These are phyloP conservation scores for Rhododendron henanense DNA, from an alignment of 148 eudicot genomes.

Conservation along the genomic window DNA sequence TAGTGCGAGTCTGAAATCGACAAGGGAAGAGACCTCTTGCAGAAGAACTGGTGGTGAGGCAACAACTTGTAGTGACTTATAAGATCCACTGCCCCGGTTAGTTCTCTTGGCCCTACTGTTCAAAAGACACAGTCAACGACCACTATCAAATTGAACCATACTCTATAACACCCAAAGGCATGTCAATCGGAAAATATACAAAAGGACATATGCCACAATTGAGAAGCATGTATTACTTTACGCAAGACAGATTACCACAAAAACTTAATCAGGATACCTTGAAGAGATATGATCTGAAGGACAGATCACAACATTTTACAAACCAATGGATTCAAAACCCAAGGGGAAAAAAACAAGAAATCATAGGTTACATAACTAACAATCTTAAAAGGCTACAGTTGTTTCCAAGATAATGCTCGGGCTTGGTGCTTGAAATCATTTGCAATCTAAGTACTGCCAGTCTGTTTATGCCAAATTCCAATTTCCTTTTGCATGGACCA, in stretches of 20 bases:
- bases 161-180: neutral
- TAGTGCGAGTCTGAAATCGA: constrained; percentile 87
- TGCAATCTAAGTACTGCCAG: neutral
- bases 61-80: constrained; percentile 76
- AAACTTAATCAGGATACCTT: neutral
- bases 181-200: neutral
- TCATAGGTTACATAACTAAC: no score
- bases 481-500: neutral
- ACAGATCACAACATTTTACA: neutral
- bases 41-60: constrained; percentile 90
- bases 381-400: neutral
- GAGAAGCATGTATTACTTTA: neutral
- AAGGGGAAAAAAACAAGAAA: neutral
- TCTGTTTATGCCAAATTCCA: neutral
- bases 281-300: neutral
- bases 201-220: neutral
- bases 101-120: constrained; percentile 82
- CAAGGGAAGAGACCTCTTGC: constrained; percentile 91
- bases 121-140: constrained; percentile 1
- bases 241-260: neutral
- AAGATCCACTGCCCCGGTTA: constrained; percentile 92
- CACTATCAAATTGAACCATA: neutral
- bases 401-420: neutral
- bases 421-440: neutral
- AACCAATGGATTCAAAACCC: neutral